Percentiles rank a stretch among this genome's conserved stretches.
Evolutionary conservation across 768 basidiomycete genomes (phyloP).

Genomic region (Collybia sordida): DNA sequence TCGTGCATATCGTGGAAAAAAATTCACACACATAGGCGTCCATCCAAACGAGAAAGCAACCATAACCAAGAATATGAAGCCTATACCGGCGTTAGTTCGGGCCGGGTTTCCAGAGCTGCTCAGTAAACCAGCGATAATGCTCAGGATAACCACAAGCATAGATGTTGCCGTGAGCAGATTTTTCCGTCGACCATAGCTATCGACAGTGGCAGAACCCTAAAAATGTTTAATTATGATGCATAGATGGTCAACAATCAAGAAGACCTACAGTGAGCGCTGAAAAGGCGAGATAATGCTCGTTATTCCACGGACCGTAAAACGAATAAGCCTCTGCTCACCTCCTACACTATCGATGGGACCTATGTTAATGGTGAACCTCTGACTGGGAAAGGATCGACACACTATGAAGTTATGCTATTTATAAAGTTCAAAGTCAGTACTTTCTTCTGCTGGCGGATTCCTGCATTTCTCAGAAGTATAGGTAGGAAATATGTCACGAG

Average conservation of each 20-base stretch:
- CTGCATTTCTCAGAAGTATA: slow-evolving; percentile 43
- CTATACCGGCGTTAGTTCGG: slow-evolving; percentile 49
- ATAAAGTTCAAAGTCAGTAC: slow-evolving; percentile 48
- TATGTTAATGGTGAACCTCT: neutral
- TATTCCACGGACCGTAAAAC: neutral
- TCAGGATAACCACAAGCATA: slow-evolving; percentile 36
- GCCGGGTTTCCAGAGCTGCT: slow-evolving; percentile 30
- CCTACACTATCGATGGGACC: slow-evolving; percentile 25
- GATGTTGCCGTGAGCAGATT: slow-evolving; percentile 40
- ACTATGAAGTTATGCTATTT: slow-evolving; percentile 51
- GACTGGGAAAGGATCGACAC: slow-evolving; percentile 10
- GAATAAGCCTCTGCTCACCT: slow-evolving; percentile 23
- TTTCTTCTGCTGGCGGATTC: slow-evolving; percentile 40
- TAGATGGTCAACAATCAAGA: neutral
- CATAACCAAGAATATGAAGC: slow-evolving; percentile 51
- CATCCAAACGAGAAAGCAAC: slow-evolving; percentile 54
- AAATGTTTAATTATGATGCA: neutral
- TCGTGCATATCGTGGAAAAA: neutral
- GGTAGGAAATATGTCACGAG: slow-evolving; percentile 49
- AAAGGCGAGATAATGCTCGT: neutral
- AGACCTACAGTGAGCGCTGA: slow-evolving; percentile 27
- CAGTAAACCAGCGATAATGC: slow-evolving; percentile 46
- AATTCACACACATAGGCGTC: slow-evolving; percentile 45
- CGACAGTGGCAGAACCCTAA: slow-evolving; percentile 45
- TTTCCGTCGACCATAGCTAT: slow-evolving; percentile 47